Evolutionary conservation across 495 filamentous ascomycete genomes (phyloP), one percentile per base, ranked within the genome.

Genomic region (Oleoguttula mirabilis): DNA sequence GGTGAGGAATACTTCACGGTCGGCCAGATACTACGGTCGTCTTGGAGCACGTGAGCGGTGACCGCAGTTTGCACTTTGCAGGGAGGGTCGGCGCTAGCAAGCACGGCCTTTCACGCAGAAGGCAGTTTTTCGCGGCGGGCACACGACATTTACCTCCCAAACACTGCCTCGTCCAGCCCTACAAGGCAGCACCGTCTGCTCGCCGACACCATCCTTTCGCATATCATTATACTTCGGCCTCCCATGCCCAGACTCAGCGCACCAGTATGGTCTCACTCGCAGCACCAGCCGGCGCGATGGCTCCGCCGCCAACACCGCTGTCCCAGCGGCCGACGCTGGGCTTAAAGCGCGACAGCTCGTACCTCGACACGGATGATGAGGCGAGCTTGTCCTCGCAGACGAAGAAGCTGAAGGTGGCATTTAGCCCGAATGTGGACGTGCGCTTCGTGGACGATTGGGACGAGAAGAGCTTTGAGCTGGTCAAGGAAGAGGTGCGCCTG

Each of bases 361-460:
- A 43, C 23, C 21, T 55, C n/a, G 51, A 55, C 21, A 50, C 42
- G 28, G 52, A 52, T 32, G 52, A 55, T 16, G 52, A 52, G 14
- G n/a, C 30, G 3, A 21, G 32, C 27, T 22, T 48, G 15, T 43
- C 43, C 4, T 17, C 25, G 3, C 14, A 36, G n/a, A 45, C 43
- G 40, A 82, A 77, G 58, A 72, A 69, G 31, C 60, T 65, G 20
- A 84, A 80, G 40, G 84, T 94, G 21, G 74, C 80, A 27, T 93
- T 92, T 60, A 76, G 84, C 47, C 68, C 79, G 27, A 71, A 77
- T 19, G 73, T 86, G 31, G 73, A 82, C 52, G 71, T 79, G 47
- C 66, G 65, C 32, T 58, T 68, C 20, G 58, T 80, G 28, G 68
- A 72, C 41, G 67, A 78, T 24, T 48, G 70, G 62, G 54, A 45